A percentile compares a stretch with the other conserved stretches of the same genome.
Conservation (phyloP, 306 rosid genomes). For the Malus asiatica region DNA sequence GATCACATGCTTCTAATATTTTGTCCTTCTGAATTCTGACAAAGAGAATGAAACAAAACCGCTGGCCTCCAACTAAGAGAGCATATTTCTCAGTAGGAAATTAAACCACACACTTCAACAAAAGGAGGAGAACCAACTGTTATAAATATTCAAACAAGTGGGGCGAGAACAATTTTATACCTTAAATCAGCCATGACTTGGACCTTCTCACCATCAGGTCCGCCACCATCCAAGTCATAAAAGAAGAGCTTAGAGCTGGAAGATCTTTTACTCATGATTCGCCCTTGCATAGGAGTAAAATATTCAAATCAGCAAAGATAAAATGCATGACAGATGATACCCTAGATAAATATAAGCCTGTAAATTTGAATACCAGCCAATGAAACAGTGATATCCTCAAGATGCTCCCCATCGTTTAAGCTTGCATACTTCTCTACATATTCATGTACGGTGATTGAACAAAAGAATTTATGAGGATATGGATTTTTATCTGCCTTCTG, state of each 20-base stretch:
- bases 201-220: conserved; percentile 41
- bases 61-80: not conserved
- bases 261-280: conserved; percentile 59
- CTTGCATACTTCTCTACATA: conserved; percentile 42
- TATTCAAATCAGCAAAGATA: not conserved
- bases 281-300: conserved; percentile 25
- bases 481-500: conserved; percentile 53
- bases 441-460: conserved; percentile 39
- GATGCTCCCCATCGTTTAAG: conserved; percentile 64
- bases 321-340: not conserved
- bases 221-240: conserved; percentile 59
- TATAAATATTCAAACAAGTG: not conserved
- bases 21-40: not conserved
- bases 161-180: conserved; percentile 21
- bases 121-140: not conserved
- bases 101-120: not conserved
- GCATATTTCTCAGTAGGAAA: not conserved
- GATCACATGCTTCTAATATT: not conserved
- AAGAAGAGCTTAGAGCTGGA: conserved; percentile 67
- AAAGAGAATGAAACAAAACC: not conserved
- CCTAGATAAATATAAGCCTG: not conserved
- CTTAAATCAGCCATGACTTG: conserved; percentile 90
- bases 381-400: conserved; percentile 50
- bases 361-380: conserved; percentile 49
- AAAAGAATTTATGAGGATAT: conserved; percentile 76